A percentile compares a stretch with the other conserved stretches of the same genome.
Evolutionary conservation across 148 eudicot genomes (phyloP).

Genomic region (Fagopyrum esculentum): DNA sequence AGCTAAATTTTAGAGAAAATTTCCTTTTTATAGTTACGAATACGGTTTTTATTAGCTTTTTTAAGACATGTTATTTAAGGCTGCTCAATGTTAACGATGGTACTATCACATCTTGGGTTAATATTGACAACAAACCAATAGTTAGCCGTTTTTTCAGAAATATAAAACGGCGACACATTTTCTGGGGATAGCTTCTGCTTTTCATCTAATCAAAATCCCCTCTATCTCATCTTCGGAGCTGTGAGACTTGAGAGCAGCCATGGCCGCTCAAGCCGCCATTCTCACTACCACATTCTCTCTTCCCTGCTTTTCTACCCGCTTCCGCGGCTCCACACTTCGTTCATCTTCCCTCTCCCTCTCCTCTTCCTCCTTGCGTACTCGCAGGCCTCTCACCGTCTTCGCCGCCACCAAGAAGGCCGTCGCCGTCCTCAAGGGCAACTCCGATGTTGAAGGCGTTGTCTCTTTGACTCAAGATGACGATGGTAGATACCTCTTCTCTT

Average conservation of each 20-base stretch:
- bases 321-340: constrained; percentile 48
- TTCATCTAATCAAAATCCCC: constrained; percentile 4
- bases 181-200: background rate
- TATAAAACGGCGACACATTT: background rate
- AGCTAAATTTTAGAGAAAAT: too few species aligned
- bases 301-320: constrained; percentile 32
- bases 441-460: constrained; percentile 80
- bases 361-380: constrained; percentile 23
- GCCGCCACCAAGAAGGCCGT: constrained; percentile 81
- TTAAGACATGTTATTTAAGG: too few species aligned
- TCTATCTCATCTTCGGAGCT: background rate
- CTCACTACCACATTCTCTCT: constrained; percentile 8
- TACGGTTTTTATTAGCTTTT: too few species aligned
- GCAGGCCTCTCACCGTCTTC: constrained; percentile 45
- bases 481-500: constrained; percentile 25
- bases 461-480: constrained; percentile 68
- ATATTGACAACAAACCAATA: too few species aligned
- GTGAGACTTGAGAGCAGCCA: background rate
- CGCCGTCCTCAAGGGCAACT: constrained; percentile 76
- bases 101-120: too few species aligned
- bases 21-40: too few species aligned
- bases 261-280: constrained; percentile 15
- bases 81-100: too few species aligned
- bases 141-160: too few species aligned
- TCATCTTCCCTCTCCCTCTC: constrained; percentile 27